A percentile compares a stretch with the other conserved stretches of the same genome.
Conservation (phyloP, 2,329 filamentous ascomycete species). For the Sporothrix protearum region DNA sequence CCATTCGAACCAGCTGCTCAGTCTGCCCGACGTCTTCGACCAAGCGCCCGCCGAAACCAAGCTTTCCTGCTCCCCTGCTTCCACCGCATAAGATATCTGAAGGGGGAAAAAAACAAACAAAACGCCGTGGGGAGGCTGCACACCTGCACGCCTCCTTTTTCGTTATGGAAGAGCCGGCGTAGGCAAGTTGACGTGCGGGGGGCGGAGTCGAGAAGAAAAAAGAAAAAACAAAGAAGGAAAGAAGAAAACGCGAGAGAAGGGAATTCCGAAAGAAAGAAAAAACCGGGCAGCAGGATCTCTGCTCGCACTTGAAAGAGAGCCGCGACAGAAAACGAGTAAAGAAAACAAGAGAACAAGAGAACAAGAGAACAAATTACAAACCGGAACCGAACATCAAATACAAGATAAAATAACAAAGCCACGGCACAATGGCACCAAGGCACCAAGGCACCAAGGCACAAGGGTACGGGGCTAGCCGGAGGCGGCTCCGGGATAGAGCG, state of each 20-base stretch:
- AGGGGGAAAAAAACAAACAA: neutral
- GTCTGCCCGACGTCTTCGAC: neutral
- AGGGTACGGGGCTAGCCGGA: neutral
- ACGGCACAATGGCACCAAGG: neutral
- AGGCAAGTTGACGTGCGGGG: neutral
- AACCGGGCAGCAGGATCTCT: neutral
- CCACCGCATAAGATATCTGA: too few species aligned
- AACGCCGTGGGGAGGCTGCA: neutral
- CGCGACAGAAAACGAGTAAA: neutral
- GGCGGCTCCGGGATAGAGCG: neutral
- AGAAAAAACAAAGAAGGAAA: neutral
- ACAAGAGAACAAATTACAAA: conserved; percentile 16
- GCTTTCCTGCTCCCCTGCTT: neutral
- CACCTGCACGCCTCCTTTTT: neutral
- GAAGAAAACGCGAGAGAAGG: neutral
- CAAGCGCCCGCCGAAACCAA: neutral
- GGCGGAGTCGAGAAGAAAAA: neutral
- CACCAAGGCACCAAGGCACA: neutral
- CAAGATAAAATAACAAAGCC: neutral
- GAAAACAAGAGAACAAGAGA: neutral
- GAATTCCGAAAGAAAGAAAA: neutral
- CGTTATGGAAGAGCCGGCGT: neutral
- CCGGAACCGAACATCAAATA: neutral
- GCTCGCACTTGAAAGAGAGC: neutral
- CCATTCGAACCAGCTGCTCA: neutral